Conservation (phyloP, 768 basidiomycete species). For the Tephrocybe sp. region DNA sequence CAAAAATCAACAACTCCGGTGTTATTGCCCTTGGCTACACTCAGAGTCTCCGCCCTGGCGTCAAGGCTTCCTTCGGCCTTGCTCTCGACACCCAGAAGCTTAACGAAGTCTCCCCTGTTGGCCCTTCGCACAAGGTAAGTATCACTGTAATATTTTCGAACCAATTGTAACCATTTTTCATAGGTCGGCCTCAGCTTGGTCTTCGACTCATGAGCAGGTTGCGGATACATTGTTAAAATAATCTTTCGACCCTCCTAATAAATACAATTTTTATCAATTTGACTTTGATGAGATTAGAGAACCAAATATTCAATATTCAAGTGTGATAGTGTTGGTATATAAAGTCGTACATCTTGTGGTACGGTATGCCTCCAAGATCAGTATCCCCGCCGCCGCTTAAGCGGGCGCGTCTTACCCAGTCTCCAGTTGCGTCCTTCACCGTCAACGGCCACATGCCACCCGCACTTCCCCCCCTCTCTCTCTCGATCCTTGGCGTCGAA, state of each 20-base stretch:
- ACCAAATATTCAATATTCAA: too few species aligned
- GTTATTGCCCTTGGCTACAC: slow-evolving; percentile 89
- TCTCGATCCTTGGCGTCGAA: slow-evolving; percentile 85
- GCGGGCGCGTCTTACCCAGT: slow-evolving; percentile 27
- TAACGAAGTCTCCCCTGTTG: slow-evolving; percentile 63
- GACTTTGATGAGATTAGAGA: neutral
- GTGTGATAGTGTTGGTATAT: too few species aligned
- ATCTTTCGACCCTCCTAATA: slow-evolving; percentile 22
- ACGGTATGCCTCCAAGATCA: slow-evolving; percentile 21
- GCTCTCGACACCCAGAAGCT: slow-evolving; percentile 93
- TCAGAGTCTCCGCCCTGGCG: slow-evolving; percentile 89
- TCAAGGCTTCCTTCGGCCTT: slow-evolving; percentile 90
- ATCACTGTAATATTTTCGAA: neutral
- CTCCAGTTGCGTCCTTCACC: slow-evolving; percentile 9
- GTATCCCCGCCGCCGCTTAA: slow-evolving; percentile 29
- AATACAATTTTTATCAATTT: slow-evolving; percentile 2
- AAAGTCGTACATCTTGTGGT: too few species aligned
- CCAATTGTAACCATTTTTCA: neutral
- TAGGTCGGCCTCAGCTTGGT: slow-evolving; percentile 71
- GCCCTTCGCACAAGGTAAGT: slow-evolving; percentile 74
- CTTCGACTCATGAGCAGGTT: slow-evolving; percentile 63
- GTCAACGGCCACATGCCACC: slow-evolving; percentile 26
- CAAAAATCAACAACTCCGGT: slow-evolving; percentile 97
- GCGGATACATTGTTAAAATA: slow-evolving; percentile 31
- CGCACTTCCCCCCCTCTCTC: slow-evolving; percentile 59